Conservation (phyloP, 2,329 filamentous ascomycete species). For the Didymella pomorum region DNA sequence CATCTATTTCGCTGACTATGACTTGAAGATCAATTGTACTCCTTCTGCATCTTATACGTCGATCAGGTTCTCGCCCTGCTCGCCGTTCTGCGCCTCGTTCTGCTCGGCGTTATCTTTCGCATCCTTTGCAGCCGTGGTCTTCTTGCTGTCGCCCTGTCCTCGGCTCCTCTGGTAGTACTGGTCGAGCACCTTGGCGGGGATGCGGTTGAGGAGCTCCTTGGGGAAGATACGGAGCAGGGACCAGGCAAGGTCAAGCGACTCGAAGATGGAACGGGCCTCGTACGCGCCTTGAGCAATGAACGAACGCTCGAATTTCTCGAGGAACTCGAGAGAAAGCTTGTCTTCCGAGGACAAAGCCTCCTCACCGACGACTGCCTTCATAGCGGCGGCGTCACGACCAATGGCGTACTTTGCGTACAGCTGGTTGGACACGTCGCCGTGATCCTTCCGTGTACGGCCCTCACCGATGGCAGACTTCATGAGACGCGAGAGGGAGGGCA, state of each 20-base stretch:
- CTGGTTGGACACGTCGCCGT: conserved; percentile 98
- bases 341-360: conserved; percentile 95
- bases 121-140: conserved; percentile 51
- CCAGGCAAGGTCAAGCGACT: conserved; percentile 96
- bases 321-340: conserved; percentile 96
- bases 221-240: conserved; percentile 95
- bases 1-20: conserved; percentile 26
- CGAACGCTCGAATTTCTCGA: conserved; percentile 96
- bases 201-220: conserved; percentile 95
- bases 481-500: conserved; percentile 96
- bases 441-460: conserved; percentile 94
- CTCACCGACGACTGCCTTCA: conserved; percentile 99
- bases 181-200: conserved; percentile 62
- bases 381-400: conserved; percentile 94
- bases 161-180: conserved; percentile 59
- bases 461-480: conserved; percentile 99
- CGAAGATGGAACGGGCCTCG: conserved; percentile 88
- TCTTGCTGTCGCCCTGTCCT: conserved; percentile 50
- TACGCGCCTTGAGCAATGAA: conserved; percentile 94
- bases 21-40: conserved; percentile 12
- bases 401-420: conserved; percentile 99
- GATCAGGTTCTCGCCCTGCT: conserved; percentile 50
- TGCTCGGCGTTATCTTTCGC: conserved; percentile 54
- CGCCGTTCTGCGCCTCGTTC: conserved; percentile 22
- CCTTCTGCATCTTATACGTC: conserved; percentile 41